phyloP scores from a whole-genome alignment of 352 stramenopile genomes.

The Globisporangium cylindrosporum region DNA sequence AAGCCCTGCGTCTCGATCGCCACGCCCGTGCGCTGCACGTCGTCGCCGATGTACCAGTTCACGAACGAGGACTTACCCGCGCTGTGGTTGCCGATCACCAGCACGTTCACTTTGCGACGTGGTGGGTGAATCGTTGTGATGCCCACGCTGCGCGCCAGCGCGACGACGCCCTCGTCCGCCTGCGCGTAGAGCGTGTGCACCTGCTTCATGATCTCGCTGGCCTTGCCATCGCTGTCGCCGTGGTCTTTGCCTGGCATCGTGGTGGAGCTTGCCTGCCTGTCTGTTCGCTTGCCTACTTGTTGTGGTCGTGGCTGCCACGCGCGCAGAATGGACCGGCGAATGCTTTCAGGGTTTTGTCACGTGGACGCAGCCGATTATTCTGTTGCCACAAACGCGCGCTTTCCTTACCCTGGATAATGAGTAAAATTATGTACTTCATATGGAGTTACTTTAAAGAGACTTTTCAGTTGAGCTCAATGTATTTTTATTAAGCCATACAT shows the following conservation, averaged over 20 bases:
- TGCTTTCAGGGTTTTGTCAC: background rate
- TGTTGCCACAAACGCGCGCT: background rate
- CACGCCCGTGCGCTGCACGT: constrained; percentile 59
- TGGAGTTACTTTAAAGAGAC: background rate
- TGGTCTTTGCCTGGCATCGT: constrained; percentile 1
- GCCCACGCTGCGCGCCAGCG: constrained; percentile 31
- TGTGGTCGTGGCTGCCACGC: background rate
- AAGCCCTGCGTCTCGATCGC: constrained; percentile 71
- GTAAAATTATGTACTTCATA: background rate
- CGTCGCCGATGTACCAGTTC: constrained; percentile 64
- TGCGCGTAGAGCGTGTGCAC: constrained; percentile 35
- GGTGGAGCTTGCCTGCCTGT: background rate
- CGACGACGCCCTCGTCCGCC: constrained; percentile 23
- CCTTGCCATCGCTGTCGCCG: constrained; percentile 24
- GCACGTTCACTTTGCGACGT: constrained; percentile 63
- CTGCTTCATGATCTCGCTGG: constrained; percentile 34
- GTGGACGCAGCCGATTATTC: background rate
- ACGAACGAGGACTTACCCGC: constrained; percentile 75
- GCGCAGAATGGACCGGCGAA: background rate
- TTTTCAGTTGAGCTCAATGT: background rate
- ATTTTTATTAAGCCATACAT: background rate
- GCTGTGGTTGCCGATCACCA: constrained; percentile 76
- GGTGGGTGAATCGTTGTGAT: constrained; percentile 38
- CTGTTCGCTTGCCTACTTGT: background rate
- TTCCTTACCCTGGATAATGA: background rate